Evolutionary conservation across 148 eudicot genomes (phyloP).

Genomic region (Silene latifolia): DNA sequence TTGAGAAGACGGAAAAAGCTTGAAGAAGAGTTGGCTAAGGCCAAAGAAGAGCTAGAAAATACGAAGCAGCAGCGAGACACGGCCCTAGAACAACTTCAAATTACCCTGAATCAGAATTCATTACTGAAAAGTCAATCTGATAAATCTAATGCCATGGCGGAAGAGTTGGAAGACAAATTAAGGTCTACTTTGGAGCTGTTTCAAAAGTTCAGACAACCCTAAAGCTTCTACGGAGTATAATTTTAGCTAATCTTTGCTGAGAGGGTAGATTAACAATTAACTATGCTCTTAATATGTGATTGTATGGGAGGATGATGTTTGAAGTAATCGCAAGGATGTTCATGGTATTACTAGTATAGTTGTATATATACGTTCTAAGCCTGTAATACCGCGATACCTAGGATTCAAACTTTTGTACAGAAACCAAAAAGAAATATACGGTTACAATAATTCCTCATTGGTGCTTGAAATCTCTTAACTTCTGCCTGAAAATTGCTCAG

Average conservation of each 20-base stretch:
- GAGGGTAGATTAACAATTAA: background rate
- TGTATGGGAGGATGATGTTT: background rate
- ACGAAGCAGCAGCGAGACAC: constrained; percentile 39
- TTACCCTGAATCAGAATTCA: constrained; percentile 40
- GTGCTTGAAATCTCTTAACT: too few relatives aligned
- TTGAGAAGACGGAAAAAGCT: constrained; percentile 45
- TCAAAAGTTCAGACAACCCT: constrained; percentile 42
- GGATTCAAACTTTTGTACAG: background rate
- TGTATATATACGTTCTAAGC: too few relatives aligned
- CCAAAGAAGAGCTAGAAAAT: constrained; percentile 43
- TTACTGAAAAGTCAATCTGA: constrained; percentile 42
- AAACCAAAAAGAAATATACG: background rate
- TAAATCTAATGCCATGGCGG: constrained; percentile 37
- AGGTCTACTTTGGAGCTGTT: constrained; percentile 50
- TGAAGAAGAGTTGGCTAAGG: constrained; percentile 52
- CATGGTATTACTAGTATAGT: too few relatives aligned
- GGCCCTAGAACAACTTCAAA: constrained; percentile 46
- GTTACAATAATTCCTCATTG: background rate
- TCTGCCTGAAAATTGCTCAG: too few relatives aligned
- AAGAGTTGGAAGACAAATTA: constrained; percentile 52
- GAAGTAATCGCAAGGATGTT: background rate
- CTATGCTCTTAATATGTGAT: background rate
- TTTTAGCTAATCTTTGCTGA: background rate
- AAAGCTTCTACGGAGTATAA: constrained; percentile 1
- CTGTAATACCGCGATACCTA: too few relatives aligned